Evolutionary conservation across 179 eudicot genomes (phyloP), one percentile per base, ranked within the genome.

Genomic region (Patellifolia procumbens): DNA sequence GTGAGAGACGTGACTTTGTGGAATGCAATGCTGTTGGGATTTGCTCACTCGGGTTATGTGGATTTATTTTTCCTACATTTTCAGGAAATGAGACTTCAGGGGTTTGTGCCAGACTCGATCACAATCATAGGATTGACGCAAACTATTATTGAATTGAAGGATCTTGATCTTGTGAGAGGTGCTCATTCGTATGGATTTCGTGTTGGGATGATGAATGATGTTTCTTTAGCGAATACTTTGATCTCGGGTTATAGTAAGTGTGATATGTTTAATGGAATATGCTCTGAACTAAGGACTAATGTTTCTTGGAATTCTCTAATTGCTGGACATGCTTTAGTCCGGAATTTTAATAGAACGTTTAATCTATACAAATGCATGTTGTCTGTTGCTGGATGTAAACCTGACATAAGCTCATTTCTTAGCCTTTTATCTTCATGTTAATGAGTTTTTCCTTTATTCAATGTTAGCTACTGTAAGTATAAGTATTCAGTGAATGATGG

Each of bases 251-350:
- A 90, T 73, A 81, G 87, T 3, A 87, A 87, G 61, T 87, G 89
- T 60, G 82, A 78, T 76, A 71, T 86, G 17, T 90, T 90, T 81
- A 49, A 35, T 55, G 79, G 76, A 67, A 79, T 90, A 75, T 74
- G 55, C 51, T 43, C 24, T 10, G 72, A 34, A 39, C 79, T 63
- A 2, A 77, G 88, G 81, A 86, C 85, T 2, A 76, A 79, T 43
- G 87, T 89, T 70, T 89, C 95, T 16, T 90, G 89, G 89, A 86
- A 85, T 85, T 83, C 89, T 49, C 53, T 89, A 74, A 84, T 90
- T 61, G 84, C 85, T 31, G 92, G 91, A 55, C 83, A 77, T 76
- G 86, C 90, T 29, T 55, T 73, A 51, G 37, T 58, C 39, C 80
- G 46, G 65, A 76, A 81, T 55, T 66, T 70, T 34, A 16, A 29